Percentiles rank a stretch among this genome's conserved stretches.
phyloP scores from a whole-genome alignment of 208 protist genomes.

The Acanthamoeba castellanii region DNA sequence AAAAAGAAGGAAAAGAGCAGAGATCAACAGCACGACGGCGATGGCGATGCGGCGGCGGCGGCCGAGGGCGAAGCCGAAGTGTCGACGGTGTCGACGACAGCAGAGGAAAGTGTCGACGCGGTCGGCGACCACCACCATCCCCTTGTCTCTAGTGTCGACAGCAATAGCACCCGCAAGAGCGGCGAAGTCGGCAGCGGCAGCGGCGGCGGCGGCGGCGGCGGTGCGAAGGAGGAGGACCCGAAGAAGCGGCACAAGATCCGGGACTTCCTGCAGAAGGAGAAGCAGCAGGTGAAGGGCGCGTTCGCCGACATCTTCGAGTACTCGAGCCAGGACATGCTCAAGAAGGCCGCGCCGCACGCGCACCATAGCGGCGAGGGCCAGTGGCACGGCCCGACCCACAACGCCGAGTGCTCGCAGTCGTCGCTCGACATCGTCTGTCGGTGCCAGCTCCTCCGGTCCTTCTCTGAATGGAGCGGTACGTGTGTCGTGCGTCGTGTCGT shows the following conservation, averaged over 20 bases:
- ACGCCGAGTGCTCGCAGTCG: background rate
- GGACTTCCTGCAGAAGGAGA: background rate
- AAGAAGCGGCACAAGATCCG: background rate
- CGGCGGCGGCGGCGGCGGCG: background rate
- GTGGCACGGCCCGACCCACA: background rate
- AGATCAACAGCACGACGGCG: background rate
- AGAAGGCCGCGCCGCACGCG: background rate
- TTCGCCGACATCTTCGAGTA: background rate
- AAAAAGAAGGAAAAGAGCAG: background rate
- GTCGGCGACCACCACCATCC: no score
- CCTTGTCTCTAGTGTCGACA: no score
- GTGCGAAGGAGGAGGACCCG: background rate
- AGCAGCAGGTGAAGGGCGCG: background rate
- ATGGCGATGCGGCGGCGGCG: no score
- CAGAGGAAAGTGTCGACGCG: background rate
- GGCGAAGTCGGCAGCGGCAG: no score
- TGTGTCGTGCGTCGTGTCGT: background rate
- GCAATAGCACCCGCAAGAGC: no score
- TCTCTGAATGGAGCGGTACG: constrained; percentile 55
- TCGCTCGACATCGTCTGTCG: background rate
- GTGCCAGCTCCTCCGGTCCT: constrained; percentile 10
- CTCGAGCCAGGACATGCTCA: background rate
- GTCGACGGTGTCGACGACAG: background rate
- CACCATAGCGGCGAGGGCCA: background rate
- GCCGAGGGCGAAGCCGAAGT: no score